Evolutionary conservation across 768 basidiomycete genomes (phyloP), one percentile per base, ranked within the genome.

Genomic region (Termitomyces sp.): DNA sequence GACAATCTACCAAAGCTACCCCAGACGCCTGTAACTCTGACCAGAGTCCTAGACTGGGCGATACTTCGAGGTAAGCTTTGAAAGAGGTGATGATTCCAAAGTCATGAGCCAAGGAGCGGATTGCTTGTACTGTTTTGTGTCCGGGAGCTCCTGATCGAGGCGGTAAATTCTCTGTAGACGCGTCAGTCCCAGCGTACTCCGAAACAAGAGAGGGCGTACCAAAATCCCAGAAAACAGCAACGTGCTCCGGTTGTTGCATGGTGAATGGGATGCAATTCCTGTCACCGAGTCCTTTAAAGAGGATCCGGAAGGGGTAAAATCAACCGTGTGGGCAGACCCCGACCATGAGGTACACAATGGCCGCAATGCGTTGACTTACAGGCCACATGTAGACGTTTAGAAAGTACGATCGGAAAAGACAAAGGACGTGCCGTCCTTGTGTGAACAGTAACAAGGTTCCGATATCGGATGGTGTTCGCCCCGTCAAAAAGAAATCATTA

Each of bases 41-140:
- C 33, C 76, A 70, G 2, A 78, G 58, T 16, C 54, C 62, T 33
- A 67, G 70, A 59, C 74, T 74, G 35, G 73, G 71, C 10, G 79
- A 68, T 20, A 79, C 63, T 61, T 83, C 79, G 41, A 81, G 68
- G 67, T 85, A 85, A 7, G 82, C 82, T 63, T 79, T 82, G 71
- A 85, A 84, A 0, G 74, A 67, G 6, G 72, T 78, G 4, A 83
- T 71, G 56, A 69, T 73, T 43, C 83, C 83, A 64, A 77, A 82
- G 4, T 71, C 56, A 51, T 78, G 76, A 2, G 81, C 78, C n/a
- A 82, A 62, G 20, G 70, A 68, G 28, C 76, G 71, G 6, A 85
- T 76, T 48, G 73, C 76, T 59, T 78, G 72, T 3, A 76, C 76
- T 20, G 81, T 69, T 18, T 72, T 69, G 61, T 75, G 77, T 12